Evolutionary conservation across 2,329 filamentous ascomycete genomes (phyloP), one percentile per base, ranked within the genome.

Genomic region (Alternaria brassicicola): DNA sequence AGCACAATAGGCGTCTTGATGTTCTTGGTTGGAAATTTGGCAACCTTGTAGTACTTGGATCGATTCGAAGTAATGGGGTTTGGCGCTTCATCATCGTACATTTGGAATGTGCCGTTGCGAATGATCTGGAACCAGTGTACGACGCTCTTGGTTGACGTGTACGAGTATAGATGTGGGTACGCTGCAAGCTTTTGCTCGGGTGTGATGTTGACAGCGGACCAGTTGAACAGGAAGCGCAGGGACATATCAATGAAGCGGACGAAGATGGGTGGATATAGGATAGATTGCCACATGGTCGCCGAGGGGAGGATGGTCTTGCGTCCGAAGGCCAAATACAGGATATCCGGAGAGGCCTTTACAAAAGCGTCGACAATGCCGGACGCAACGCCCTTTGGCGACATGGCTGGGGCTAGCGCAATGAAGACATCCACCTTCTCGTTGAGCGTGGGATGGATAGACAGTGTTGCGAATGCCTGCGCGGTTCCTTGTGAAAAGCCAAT

Each of bases 111-210:
- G 70, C 92, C 91, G 71, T 94, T 97, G 64, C 95, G 89, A 70
- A 99, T 99, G 74, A 99, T 97, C 75, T 99, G 95, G 76, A 99
- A 99, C 95, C 95, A 99, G 75, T 99, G 95, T 0, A 99, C 95
- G 8, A 99, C 93, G 19, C 89, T 93, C 79, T 99, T 99, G 56
- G 93, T 97, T 75, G 92, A 96, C 0, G 94, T 97, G 76, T 94
- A 98, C 0, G 93, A 97, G 80, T 97, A 99, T 0, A 99, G 81
- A 79, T 99, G 95, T 9, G 94, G 90, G 75, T 99, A 99, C 1
- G 93, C 93, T 2, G 95, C 95, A 17, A 99, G 86, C 74, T 99
- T 99, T 78, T 99, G 95, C 56, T 89, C 88, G 0, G 87, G 80
- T 8, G 87, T 87, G 61, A 99, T 97, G 75, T 98, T 99, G 57